Percentiles rank a stretch among this genome's conserved stretches.
These are phyloP conservation scores for Meyerozyma sp. DNA, from an alignment of 1,139 yeast species.

Conservation along the genomic window DNA sequence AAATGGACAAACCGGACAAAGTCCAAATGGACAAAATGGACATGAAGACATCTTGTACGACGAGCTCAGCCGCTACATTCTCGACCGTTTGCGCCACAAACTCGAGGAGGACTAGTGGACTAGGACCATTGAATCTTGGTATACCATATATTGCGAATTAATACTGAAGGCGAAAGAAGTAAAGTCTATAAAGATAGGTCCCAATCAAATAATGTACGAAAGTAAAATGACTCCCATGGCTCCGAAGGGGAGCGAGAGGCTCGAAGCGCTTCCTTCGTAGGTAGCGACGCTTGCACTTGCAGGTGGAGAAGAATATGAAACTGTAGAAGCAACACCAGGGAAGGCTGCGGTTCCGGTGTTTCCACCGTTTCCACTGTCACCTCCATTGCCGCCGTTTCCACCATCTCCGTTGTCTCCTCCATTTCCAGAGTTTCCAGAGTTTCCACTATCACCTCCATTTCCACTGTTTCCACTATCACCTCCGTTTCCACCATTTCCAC, in stretches of 20 bases:
- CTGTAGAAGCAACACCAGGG: background rate
- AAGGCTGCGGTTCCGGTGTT: background rate
- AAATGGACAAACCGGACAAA: no score
- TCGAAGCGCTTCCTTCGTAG: background rate
- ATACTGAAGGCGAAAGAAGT: background rate
- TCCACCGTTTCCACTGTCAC: background rate
- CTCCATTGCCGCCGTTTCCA: background rate
- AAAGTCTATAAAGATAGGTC: background rate
- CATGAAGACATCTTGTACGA: conserved; percentile 8
- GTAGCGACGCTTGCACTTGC: background rate
- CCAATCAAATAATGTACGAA: background rate
- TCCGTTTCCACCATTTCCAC: no score
- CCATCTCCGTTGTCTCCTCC: background rate
- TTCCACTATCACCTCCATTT: background rate
- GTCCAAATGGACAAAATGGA: background rate
- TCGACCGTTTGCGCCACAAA: background rate
- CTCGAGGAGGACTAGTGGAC: background rate
- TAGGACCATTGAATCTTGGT: background rate
- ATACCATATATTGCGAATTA: background rate
- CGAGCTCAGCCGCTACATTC: background rate
- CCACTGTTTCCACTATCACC: background rate
- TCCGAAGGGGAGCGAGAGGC: background rate
- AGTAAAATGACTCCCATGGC: background rate
- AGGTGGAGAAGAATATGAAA: background rate
- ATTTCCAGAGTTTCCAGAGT: background rate